Evolutionary conservation across 2,329 filamentous ascomycete species (phyloP), one percentile per base, ranked within the genome.

Genomic region (Aspergillus tubingensis): DNA sequence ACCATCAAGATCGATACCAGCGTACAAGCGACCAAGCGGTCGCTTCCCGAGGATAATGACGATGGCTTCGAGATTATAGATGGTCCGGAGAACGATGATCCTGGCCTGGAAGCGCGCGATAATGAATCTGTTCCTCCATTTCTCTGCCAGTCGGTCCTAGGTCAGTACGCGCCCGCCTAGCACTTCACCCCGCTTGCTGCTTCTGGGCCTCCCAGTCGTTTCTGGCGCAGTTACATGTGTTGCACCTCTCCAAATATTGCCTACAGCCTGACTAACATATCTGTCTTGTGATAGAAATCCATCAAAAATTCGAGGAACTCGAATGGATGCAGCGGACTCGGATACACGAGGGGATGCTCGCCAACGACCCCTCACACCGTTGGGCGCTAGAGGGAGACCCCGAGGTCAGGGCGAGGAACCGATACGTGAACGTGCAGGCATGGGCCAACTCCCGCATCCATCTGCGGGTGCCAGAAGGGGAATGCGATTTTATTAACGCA

Each of bases 391-490:
- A 89, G 53, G 78, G 77, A 27, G 82, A 83, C 23, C 80, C 85
- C 8, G 82, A 86, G 51, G 80, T 86, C 64, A 82, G 81, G 61
- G 74, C 78, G 38, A 85, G 94, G 67, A 96, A 98, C 76, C 88
- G 95, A 58, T 99, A 98, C 77, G 76, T 83, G 57, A 96, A 98
- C 72, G 91, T 99, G 64, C 89, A 93, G 72, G 92, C 93, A 0
- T 99, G 91, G 87, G 88, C 90, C 63, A 88, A 91, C 72, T 96
- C 96, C 71, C 88, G 95, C 39, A 84, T 99, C 58, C 89, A 86
- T 73, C 85, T 99, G 17, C 83, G 85, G 41, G 94, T 97, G 1
- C 88, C 91, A 2, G 84, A 89, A 15, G 89, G 85, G 39, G 81
- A 86, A 63, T 84, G 88, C 62, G 88, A 93, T 76, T 95, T 93